Conservation (phyloP, 2,329 filamentous ascomycete species). For the Penicillium glabrum region DNA sequence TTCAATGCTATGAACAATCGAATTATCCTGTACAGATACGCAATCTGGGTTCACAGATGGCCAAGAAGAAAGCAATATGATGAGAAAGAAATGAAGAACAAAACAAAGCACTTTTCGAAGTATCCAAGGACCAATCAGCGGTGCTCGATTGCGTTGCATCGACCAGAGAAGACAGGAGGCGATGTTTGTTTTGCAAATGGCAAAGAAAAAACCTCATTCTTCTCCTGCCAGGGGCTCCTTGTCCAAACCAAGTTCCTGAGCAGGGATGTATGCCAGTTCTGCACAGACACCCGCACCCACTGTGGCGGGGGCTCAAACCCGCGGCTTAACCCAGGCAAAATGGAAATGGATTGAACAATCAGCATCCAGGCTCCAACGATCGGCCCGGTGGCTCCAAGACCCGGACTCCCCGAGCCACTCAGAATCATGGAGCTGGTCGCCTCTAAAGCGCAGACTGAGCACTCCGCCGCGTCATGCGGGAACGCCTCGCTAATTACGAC, state of each 20-base stretch:
- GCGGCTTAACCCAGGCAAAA: constrained; percentile 15
- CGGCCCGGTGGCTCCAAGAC: constrained; percentile 9
- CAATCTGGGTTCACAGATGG: constrained; percentile 5
- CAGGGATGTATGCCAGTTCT: constrained; percentile 13
- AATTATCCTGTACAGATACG: background rate
- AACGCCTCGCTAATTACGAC: constrained; percentile 8
- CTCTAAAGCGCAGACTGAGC: constrained; percentile 10
- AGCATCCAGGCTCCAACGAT: constrained; percentile 11
- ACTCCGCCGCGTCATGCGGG: constrained; percentile 13
- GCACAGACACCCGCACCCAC: constrained; percentile 20
- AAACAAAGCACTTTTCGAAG: constrained; percentile 11
- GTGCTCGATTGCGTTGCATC: constrained; percentile 4
- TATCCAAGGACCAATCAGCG: constrained; percentile 9
- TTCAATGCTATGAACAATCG: background rate
- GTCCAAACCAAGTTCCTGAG: constrained; percentile 3
- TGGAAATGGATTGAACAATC: constrained; percentile 12
- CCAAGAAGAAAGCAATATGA: background rate
- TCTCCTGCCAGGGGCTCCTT: background rate
- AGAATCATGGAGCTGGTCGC: constrained; percentile 9
- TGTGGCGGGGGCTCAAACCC: constrained; percentile 2
- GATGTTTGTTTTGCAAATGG: constrained; percentile 1
- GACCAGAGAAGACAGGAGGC: constrained; percentile 3
- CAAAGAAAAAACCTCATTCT: background rate
- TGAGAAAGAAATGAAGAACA: background rate
- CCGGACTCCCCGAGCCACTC: constrained; percentile 20